Evolutionary conservation across 129 eudicot genomes (phyloP).

Genomic region (Lonicera japonica): DNA sequence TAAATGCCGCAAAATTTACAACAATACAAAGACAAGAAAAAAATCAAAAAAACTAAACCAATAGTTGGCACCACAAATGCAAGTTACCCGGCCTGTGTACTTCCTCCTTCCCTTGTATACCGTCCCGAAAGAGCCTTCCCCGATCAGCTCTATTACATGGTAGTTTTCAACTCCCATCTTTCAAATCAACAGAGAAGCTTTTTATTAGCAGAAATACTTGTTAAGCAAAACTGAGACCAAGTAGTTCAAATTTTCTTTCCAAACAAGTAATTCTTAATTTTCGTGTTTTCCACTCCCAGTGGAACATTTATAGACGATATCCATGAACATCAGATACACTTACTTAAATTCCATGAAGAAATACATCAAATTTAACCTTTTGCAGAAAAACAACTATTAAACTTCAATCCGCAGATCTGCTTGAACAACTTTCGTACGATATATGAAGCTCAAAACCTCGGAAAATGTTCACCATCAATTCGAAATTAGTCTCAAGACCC

Average conservation of each 20-base stretch:
- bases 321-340: background rate
- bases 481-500: too few species aligned
- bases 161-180: slow-evolving; percentile 85
- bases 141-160: slow-evolving; percentile 90
- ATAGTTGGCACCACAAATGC: background rate
- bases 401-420: too few species aligned
- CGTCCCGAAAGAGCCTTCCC: slow-evolving; percentile 95
- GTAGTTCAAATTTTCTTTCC: too few species aligned
- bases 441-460: too few species aligned
- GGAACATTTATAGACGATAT: too few species aligned
- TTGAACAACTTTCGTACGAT: background rate
- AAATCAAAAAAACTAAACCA: background rate
- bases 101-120: slow-evolving; percentile 94
- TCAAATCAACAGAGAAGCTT: background rate
- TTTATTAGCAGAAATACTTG: background rate
- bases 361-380: too few species aligned
- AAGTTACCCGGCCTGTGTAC: slow-evolving; percentile 72
- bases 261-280: background rate
- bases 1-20: background rate
- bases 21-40: background rate
- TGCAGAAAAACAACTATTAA: background rate
- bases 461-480: too few species aligned
- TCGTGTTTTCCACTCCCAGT: too few species aligned
- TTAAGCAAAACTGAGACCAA: background rate
- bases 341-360: too few species aligned